Percentiles rank a stretch among this genome's conserved stretches.
These are phyloP conservation scores for Artemisia annua DNA, from an alignment of 129 eudicot species.

Conservation along the genomic window DNA sequence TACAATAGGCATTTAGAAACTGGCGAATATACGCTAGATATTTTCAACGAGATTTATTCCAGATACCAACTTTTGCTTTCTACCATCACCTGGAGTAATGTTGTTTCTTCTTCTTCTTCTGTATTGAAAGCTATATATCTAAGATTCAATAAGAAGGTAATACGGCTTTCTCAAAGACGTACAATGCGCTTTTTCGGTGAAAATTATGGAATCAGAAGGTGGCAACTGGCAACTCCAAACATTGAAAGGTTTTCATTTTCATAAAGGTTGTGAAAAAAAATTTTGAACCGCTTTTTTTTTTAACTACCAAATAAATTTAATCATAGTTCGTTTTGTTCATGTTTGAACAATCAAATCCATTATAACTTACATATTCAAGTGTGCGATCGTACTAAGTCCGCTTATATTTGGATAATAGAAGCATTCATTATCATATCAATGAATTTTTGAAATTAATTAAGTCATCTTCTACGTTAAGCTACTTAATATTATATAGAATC, in stretches of 20 bases:
- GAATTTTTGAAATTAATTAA: too few species aligned
- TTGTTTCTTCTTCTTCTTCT: conserved; percentile 2
- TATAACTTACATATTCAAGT: too few species aligned
- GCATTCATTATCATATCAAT: too few species aligned
- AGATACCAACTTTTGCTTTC: conserved; percentile 5
- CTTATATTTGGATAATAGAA: too few species aligned
- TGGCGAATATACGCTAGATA: conserved; percentile 12
- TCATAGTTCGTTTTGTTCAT: too few species aligned
- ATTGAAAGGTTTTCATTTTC: conserved; percentile 12
- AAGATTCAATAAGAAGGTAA: conserved; percentile 18
- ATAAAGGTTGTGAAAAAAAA: conserved; percentile 9
- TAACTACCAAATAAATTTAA: too few species aligned
- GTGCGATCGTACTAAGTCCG: too few species aligned
- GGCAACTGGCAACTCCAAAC: conserved; percentile 1
- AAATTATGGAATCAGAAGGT: conserved; percentile 25
- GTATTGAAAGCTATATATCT: conserved; percentile 14
- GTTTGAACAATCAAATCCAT: too few species aligned
- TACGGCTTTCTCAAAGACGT: conserved; percentile 22
- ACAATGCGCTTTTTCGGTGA: conserved; percentile 8
- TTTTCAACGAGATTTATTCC: conserved; percentile 9
- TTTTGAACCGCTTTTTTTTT: too few species aligned
- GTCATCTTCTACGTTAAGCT: too few species aligned
- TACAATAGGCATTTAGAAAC: conserved; percentile 17
- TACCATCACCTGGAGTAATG: conserved; percentile 18
- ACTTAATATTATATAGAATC: too few species aligned